Percentiles rank a stretch among this genome's conserved stretches.
Evolutionary conservation across 345 rosid species (phyloP).

Genomic region (Melastoma malabathricum): DNA sequence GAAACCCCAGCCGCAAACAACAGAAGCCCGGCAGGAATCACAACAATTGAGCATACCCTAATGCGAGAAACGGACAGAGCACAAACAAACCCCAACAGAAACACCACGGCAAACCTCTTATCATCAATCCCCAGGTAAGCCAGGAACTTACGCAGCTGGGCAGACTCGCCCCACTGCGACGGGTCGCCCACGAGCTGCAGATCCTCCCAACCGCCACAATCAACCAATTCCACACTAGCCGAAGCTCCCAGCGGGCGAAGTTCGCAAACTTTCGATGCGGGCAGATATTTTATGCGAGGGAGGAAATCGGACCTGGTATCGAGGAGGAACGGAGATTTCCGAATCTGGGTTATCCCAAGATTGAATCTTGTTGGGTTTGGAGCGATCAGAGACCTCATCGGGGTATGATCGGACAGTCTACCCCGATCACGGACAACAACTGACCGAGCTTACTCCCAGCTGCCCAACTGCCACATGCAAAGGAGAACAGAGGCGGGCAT

Average conservation of each 20-base stretch:
- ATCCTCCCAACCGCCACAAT: constrained; percentile 56
- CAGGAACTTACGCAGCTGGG: constrained; percentile 27
- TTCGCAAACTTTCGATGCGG: background rate
- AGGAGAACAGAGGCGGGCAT: no score
- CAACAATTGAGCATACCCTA: constrained; percentile 32
- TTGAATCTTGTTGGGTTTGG: background rate
- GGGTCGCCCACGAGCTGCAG: constrained; percentile 16
- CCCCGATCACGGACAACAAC: no score
- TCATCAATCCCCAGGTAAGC: constrained; percentile 38
- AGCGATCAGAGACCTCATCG: constrained; percentile 4
- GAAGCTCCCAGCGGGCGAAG: background rate
- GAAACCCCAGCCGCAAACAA: constrained; percentile 47
- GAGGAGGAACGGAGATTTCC: background rate
- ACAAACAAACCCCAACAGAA: constrained; percentile 32
- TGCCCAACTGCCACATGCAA: no score
- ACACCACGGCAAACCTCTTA: constrained; percentile 27
- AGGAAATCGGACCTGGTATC: background rate
- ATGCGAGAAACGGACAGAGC: constrained; percentile 46
- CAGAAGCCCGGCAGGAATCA: constrained; percentile 45
- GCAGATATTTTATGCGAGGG: background rate
- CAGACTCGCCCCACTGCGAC: constrained; percentile 24
- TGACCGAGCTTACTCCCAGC: no score
- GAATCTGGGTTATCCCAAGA: background rate
- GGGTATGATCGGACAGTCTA: background rate
- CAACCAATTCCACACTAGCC: constrained; percentile 1